These are phyloP conservation scores for Maudiozyma serrabonitensis DNA, from an alignment of 805 yeast species.

Conservation along the genomic window DNA sequence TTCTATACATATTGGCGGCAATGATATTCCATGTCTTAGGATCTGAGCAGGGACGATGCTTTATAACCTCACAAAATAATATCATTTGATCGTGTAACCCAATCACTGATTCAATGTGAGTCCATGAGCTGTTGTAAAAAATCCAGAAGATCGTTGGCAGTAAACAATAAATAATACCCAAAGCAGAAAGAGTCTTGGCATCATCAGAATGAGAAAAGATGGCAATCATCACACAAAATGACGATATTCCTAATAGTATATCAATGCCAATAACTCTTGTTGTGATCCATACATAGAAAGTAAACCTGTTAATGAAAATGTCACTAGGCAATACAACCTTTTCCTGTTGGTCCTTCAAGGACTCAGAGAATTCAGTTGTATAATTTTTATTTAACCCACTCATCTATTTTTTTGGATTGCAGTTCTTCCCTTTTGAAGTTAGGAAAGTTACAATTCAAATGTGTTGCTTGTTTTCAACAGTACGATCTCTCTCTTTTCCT, in stretches of 20 bases:
- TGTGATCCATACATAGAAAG: not conserved
- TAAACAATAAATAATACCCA: too few relatives aligned
- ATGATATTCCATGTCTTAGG: not conserved
- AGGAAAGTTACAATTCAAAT: too few relatives aligned
- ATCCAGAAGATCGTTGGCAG: too few relatives aligned
- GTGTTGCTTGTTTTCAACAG: too few relatives aligned
- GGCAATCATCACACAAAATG: too few relatives aligned
- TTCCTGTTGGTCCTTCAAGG: not conserved
- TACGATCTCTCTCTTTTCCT: too few relatives aligned
- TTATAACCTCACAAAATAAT: not conserved
- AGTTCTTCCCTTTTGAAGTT: too few relatives aligned
- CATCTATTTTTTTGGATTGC: too few relatives aligned
- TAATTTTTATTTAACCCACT: not conserved
- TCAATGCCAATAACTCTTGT: not conserved
- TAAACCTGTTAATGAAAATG: not conserved
- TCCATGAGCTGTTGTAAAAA: not conserved
- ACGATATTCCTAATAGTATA: not conserved
- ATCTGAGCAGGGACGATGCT: not conserved
- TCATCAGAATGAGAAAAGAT: too few relatives aligned
- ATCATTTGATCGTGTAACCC: not conserved
- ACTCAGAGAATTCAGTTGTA: not conserved
- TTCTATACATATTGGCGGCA: not conserved
- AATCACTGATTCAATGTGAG: not conserved
- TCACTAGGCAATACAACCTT: not conserved
- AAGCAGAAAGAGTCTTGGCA: too few relatives aligned